Conservation (phyloP, 306 rosid species). For the Vicia faba region DNA sequence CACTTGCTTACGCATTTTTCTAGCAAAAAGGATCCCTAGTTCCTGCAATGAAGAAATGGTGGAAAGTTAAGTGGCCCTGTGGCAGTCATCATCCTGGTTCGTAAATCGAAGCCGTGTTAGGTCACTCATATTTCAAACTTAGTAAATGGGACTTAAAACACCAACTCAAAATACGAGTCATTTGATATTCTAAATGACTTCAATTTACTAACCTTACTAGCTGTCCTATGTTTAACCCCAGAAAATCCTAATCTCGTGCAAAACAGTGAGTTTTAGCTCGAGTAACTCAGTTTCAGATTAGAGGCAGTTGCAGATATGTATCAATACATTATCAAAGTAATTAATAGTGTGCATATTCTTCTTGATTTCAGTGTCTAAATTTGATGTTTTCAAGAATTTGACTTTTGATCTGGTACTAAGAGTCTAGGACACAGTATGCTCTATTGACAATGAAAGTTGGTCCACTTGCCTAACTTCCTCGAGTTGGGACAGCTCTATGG, state of each 20-base stretch:
- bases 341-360: conserved; percentile 31
- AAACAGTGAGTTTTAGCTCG: conserved; percentile 28
- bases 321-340: conserved; percentile 28
- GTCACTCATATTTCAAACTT: neutral
- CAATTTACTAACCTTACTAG: neutral
- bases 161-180: neutral
- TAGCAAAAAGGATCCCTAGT: neutral
- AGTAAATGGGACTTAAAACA: neutral
- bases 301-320: conserved; percentile 38
- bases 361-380: neutral
- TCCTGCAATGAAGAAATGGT: neutral
- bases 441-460: conserved; percentile 9
- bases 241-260: conserved; percentile 2
- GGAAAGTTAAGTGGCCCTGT: neutral
- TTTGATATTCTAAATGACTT: neutral
- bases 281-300: conserved; percentile 24
- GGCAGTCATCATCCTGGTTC: neutral
- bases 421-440: neutral
- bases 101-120: conserved; percentile 3
- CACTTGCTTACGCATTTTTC: conserved; percentile 33
- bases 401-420: neutral
- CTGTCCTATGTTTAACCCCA: too few relatives aligned
- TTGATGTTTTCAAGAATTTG: conserved; percentile 18
- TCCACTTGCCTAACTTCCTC: conserved; percentile 2
- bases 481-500: neutral